Evolutionary conservation across 345 rosid genomes (phyloP), one percentile per base, ranked within the genome.

Genomic region (Heritiera littoralis): DNA sequence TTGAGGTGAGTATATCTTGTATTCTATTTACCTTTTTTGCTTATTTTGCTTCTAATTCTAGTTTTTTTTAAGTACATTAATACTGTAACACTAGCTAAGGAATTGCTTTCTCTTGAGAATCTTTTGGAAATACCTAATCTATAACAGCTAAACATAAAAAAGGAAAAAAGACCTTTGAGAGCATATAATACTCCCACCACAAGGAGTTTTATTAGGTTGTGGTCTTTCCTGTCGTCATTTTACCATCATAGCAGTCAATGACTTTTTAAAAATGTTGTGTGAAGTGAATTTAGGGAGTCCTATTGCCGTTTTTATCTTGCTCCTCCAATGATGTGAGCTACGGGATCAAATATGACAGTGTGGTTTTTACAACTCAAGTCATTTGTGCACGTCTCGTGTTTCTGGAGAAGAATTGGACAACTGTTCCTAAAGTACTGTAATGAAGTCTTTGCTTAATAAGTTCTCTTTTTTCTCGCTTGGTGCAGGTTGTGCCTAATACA

Each of bases 401-500:
- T 13, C 12, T 51, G 35, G 64, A 77, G 10, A 75, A 48, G 59
- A 75, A 46, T 4, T 18, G 5, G 56, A 41, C 13, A 63, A 63
- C 46, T 1, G 41, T 66, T 18, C 40, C n/a, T 5, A n/a, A 40
- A 32, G 35, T 20, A 32, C 72, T 11, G 13, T 6, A 59, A 17
- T 66, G 46, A 66, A 51, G n/a, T 35, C 46, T 32, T 72, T 40
- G 18, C 76, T 38, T 18, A 10, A 32, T n/a, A n/a, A 73, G 51
- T 38, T 73, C 11, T 15, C 7, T 18, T 9, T 48, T 41, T 49
- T 63, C 52, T 35, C 11, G 18, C 49, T 52, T 55, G 61, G 9
- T 17, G 65, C 82, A 96, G 99, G 98, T 97, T 80, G 99, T 97
- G 84, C 99, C 98, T 66, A 90, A 93, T 81, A 74, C 98, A 78